A percentile compares a stretch with the other conserved stretches of the same genome.
phyloP scores from a whole-genome alignment of 78 protist species.

The Capsaspora owczarzaki region DNA sequence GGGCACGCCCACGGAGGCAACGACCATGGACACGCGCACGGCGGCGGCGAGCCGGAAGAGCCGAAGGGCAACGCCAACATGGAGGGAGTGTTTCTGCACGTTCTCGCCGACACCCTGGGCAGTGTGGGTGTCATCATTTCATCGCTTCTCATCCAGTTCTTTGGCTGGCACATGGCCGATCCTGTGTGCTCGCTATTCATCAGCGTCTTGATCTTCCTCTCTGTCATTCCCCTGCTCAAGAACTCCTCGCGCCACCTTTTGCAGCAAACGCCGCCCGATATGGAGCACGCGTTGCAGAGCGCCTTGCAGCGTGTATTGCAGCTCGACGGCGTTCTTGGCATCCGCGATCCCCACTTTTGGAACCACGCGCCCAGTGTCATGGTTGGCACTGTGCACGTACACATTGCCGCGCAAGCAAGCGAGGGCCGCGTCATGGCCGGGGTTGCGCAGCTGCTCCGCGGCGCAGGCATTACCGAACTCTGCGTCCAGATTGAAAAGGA shows the following conservation, averaged over 20 bases:
- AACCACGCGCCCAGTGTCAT: constrained; percentile 9
- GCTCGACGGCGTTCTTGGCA: constrained; percentile 11
- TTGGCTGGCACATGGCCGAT: constrained; percentile 76
- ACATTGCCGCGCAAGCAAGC: neutral
- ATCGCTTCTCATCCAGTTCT: constrained; percentile 61
- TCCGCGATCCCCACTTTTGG: constrained; percentile 32
- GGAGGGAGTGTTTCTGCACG: constrained; percentile 75
- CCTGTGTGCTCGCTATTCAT: constrained; percentile 83
- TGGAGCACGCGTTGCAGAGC: neutral
- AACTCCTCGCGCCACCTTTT: constrained; percentile 39
- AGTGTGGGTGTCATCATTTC: constrained; percentile 89
- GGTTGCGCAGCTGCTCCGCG: neutral
- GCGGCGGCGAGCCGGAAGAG: constrained; percentile 7
- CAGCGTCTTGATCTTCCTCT: constrained; percentile 59
- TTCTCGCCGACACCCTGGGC: constrained; percentile 94
- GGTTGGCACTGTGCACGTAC: constrained; percentile 21
- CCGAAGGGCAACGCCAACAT: neutral
- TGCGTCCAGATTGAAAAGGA: neutral
- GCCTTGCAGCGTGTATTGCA: neutral
- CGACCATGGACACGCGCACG: neutral
- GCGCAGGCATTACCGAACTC: neutral
- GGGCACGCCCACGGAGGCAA: constrained; percentile 46
- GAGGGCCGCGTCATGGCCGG: neutral
- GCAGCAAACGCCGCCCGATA: constrained; percentile 57
- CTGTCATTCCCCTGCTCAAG: constrained; percentile 71